Evolutionary conservation across 441 rosid species (phyloP).

Genomic region (Raphanus hybrid): DNA sequence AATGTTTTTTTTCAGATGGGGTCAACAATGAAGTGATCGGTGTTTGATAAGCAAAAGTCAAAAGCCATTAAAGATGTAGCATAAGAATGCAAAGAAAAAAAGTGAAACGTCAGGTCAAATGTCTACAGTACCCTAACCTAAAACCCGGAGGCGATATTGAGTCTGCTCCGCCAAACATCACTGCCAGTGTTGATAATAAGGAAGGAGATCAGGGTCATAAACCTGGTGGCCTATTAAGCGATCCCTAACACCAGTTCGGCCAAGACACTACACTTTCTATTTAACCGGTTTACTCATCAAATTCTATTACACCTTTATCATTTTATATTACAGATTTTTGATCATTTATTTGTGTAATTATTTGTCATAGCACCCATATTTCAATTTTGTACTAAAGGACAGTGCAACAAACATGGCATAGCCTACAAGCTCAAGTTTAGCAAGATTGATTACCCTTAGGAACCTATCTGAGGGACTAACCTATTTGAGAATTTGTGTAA

Average conservation of each 20-base stretch:
- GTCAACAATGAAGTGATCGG: conserved; percentile 90
- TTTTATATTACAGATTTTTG: too few species aligned
- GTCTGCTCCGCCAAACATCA: conserved; percentile 54
- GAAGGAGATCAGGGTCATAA: conserved; percentile 41
- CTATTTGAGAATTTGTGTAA: background rate
- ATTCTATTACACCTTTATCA: background rate
- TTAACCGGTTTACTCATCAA: conserved; percentile 1
- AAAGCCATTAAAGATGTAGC: conserved; percentile 86
- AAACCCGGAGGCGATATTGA: conserved; percentile 40
- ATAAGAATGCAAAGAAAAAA: too few species aligned
- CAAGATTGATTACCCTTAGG: too few species aligned
- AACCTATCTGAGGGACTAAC: background rate
- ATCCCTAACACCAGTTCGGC: too few species aligned
- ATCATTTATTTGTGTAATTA: too few species aligned
- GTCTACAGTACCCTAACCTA: too few species aligned
- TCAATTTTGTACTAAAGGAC: too few species aligned
- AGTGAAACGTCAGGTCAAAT: too few species aligned
- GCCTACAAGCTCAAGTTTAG: too few species aligned
- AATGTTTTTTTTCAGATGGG: conserved; percentile 71
- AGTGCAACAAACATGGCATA: too few species aligned
- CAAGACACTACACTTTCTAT: background rate
- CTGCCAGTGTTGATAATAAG: conserved; percentile 53
- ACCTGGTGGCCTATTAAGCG: conserved; percentile 47
- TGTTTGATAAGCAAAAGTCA: conserved; percentile 89
- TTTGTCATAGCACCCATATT: too few species aligned